These are phyloP conservation scores for Mucor circinelloides DNA, from an alignment of 371 early-diverging fungal species.

Conservation along the genomic window DNA sequence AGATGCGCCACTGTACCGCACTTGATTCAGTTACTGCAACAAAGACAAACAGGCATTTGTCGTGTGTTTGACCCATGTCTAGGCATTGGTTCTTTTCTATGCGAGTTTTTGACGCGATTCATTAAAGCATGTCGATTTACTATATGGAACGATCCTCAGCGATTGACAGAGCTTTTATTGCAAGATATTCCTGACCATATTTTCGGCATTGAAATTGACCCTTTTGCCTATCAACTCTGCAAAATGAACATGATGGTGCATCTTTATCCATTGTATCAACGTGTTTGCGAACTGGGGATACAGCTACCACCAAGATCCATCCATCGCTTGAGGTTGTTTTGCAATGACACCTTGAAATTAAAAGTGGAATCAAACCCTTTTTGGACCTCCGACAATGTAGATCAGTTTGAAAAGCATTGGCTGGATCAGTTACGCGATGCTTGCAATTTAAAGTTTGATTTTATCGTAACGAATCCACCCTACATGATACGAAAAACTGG, in stretches of 20 bases:
- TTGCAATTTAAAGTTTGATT: constrained; percentile 49
- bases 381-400: neutral
- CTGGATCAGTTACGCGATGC: constrained; percentile 51
- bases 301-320: constrained; percentile 15
- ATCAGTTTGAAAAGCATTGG: constrained; percentile 45
- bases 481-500: constrained; percentile 71
- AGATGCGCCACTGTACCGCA: constrained; percentile 13
- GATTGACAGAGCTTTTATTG: constrained; percentile 30
- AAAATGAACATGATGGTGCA: constrained; percentile 46
- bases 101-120: constrained; percentile 52
- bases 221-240: constrained; percentile 54
- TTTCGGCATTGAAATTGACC: constrained; percentile 69
- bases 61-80: constrained; percentile 65
- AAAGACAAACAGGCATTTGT: neutral
- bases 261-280: constrained; percentile 42
- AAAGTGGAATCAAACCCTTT: constrained; percentile 28
- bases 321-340: constrained; percentile 51
- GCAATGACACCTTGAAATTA: constrained; percentile 61
- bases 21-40: neutral
- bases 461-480: constrained; percentile 70
- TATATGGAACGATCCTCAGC: constrained; percentile 45
- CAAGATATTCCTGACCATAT: constrained; percentile 41
- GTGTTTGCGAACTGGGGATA: constrained; percentile 24
- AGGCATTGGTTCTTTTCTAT: constrained; percentile 65
- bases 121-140: constrained; percentile 33